These are phyloP conservation scores for Dendrobium nobile DNA, from an alignment of 106 monocot species.

Conservation along the genomic window DNA sequence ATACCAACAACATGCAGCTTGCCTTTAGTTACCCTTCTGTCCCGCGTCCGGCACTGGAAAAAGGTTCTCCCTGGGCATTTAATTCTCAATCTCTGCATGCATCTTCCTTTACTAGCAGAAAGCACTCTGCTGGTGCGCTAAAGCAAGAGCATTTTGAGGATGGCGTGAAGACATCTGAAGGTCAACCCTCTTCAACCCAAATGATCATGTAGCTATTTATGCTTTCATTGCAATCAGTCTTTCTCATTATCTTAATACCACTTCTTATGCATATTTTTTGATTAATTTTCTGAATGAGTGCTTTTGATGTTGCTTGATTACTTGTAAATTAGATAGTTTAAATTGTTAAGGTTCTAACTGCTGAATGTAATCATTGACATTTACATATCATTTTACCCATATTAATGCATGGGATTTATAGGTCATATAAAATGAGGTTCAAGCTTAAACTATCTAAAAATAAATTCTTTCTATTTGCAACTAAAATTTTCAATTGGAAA, in stretches of 20 bases:
- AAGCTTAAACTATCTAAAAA: no score
- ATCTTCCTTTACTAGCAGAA: conserved; percentile 21
- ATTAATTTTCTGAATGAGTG: neutral
- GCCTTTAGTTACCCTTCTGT: conserved; percentile 71
- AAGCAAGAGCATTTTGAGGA: conserved; percentile 25
- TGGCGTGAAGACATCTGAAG: conserved; percentile 42
- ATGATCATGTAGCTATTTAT: neutral
- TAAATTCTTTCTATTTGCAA: no score
- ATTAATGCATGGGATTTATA: no score
- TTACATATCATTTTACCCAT: no score
- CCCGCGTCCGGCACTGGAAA: conserved; percentile 79
- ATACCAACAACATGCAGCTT: conserved; percentile 29
- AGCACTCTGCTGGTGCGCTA: conserved; percentile 15
- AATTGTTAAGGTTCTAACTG: neutral
- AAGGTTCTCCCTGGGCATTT: conserved; percentile 57
- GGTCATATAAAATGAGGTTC: no score
- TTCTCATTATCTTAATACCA: neutral
- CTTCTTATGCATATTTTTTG: neutral
- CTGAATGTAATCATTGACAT: neutral
- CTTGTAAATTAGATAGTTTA: neutral
- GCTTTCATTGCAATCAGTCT: neutral
- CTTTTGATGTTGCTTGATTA: no score
- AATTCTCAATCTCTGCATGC: conserved; percentile 34
- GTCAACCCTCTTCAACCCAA: conserved; percentile 13
- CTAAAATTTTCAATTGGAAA: no score